Evolutionary conservation across 176 grass and related monocot species (phyloP).

Genomic region (Ensete ventricosum): DNA sequence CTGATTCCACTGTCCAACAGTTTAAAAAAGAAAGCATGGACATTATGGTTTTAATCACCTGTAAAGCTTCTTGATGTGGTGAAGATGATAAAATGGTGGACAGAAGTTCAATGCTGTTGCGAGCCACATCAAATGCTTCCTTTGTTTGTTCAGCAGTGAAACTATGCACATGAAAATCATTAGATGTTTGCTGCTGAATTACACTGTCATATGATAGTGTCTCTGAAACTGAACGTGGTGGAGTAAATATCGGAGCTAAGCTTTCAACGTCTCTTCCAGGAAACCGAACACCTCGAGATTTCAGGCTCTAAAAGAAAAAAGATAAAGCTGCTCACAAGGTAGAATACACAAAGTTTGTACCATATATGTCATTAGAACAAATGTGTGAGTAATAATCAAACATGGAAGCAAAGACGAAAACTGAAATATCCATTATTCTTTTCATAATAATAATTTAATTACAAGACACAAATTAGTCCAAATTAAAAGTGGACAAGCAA

Average conservation of each 20-base stretch:
- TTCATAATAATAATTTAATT: too few relatives aligned
- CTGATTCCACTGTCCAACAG: neutral
- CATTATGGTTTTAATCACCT: conserved; percentile 32
- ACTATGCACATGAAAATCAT: conserved; percentile 50
- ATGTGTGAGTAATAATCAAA: conserved; percentile 2
- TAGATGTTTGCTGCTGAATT: conserved; percentile 35
- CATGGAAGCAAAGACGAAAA: neutral
- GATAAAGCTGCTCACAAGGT: conserved; percentile 2
- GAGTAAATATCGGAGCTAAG: conserved; percentile 72
- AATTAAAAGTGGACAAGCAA: too few relatives aligned
- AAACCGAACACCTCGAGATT: conserved; percentile 89
- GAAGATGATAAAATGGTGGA: conserved; percentile 90
- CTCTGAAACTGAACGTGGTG: conserved; percentile 52
- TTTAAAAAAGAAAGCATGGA: neutral
- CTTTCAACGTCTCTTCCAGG: conserved; percentile 77
- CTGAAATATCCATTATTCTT: too few relatives aligned
- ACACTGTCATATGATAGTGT: conserved; percentile 36
- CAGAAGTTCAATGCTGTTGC: conserved; percentile 87
- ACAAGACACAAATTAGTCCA: too few relatives aligned
- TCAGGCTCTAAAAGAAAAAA: conserved; percentile 58
- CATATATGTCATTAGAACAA: neutral
- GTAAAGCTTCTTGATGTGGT: conserved; percentile 79
- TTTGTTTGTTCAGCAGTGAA: conserved; percentile 69
- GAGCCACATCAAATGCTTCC: conserved; percentile 84
- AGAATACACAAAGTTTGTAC: neutral